Conservation (phyloP, 768 basidiomycete genomes). For the Melanogaster broomeanus region DNA sequence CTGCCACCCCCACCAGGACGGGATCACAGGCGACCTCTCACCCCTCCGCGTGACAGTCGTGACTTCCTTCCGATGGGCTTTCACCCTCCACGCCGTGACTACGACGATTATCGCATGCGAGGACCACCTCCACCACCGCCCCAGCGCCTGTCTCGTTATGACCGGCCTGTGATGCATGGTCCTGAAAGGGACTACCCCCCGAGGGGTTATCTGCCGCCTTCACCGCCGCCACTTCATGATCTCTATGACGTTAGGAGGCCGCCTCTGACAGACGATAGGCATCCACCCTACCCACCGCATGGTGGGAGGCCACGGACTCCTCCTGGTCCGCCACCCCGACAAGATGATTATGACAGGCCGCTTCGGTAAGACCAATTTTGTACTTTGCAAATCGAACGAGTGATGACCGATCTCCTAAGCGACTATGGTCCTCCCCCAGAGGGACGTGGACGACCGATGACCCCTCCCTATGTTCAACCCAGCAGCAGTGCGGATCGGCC, state of each 20-base stretch:
- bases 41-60: constrained; percentile 65
- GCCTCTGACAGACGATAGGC: constrained; percentile 44
- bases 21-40: constrained; percentile 62
- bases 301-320: constrained; percentile 55
- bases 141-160: constrained; percentile 45
- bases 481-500: constrained; percentile 43
- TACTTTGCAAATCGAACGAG: background rate
- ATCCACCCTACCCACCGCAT: constrained; percentile 42
- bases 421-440: constrained; percentile 21
- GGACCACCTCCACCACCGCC: constrained; percentile 48
- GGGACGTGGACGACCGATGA: constrained; percentile 51
- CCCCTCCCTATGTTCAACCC: constrained; percentile 55
- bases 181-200: constrained; percentile 47
- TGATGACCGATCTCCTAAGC: constrained; percentile 5
- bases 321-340: constrained; percentile 56
- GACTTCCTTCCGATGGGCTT: constrained; percentile 55
- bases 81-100: constrained; percentile 55
- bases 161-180: constrained; percentile 41
- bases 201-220: constrained; percentile 50
- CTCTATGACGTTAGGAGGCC: constrained; percentile 61
- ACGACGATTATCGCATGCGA: constrained; percentile 68
- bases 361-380: constrained; percentile 46
- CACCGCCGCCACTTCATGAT: constrained; percentile 41
- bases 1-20: constrained; percentile 43
- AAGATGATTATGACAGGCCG: constrained; percentile 65